These are phyloP conservation scores for Colletotrichum somersetense DNA, from an alignment of 2,329 filamentous ascomycete genomes.

Conservation along the genomic window DNA sequence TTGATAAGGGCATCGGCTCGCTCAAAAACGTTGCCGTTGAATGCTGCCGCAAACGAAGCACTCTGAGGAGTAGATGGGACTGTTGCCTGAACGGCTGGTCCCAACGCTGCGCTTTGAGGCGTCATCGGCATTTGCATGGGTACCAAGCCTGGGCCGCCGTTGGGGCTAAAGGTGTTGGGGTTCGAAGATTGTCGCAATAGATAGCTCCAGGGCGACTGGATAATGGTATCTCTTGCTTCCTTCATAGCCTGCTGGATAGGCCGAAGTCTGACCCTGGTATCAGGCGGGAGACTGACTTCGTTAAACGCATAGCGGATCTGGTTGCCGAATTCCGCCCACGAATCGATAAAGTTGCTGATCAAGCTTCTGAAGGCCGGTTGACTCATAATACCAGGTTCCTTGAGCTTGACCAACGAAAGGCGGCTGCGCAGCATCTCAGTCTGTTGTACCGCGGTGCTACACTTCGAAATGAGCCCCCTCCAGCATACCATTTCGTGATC, in stretches of 20 bases:
- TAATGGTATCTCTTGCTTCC: constrained; percentile 81
- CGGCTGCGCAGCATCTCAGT: constrained; percentile 79
- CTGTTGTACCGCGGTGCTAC: constrained; percentile 76
- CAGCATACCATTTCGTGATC: constrained; percentile 74
- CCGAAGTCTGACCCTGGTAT: constrained; percentile 80
- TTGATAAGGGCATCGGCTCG: constrained; percentile 69
- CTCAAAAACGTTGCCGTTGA: constrained; percentile 71
- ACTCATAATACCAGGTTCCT: constrained; percentile 81
- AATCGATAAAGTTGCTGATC: constrained; percentile 79
- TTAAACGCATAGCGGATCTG: constrained; percentile 69
- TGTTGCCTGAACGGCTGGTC: constrained; percentile 90
- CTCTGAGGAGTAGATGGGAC: constrained; percentile 79
- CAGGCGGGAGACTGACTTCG: constrained; percentile 67
- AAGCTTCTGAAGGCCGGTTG: constrained; percentile 74
- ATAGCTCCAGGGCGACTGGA: constrained; percentile 68
- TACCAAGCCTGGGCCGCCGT: constrained; percentile 48
- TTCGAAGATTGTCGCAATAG: constrained; percentile 50
- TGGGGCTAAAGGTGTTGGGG: constrained; percentile 42
- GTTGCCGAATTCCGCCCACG: constrained; percentile 75
- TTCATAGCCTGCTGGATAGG: constrained; percentile 87
- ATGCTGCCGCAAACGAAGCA: constrained; percentile 66
- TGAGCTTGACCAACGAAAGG: constrained; percentile 85
- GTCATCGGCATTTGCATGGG: constrained; percentile 77
- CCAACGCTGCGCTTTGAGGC: constrained; percentile 88
- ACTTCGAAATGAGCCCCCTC: constrained; percentile 79